Evolutionary conservation across 306 rosid genomes (phyloP).

Genomic region (Aeschynomene evenia): DNA sequence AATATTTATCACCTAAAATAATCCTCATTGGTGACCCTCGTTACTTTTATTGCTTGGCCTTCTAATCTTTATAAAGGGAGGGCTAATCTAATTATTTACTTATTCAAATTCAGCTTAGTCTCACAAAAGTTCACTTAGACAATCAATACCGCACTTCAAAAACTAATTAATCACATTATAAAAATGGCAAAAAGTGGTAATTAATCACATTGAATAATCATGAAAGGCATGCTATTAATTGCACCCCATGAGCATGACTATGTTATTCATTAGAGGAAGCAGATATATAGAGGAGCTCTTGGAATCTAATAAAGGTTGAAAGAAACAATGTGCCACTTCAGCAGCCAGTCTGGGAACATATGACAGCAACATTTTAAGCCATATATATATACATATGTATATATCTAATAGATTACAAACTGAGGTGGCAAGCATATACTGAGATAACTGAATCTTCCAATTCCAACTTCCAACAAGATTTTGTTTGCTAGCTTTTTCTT

Average conservation of each 20-base stretch:
- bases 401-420: background rate
- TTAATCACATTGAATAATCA: background rate
- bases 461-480: slow-evolving; percentile 1
- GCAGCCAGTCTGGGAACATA: background rate
- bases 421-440: background rate
- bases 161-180: background rate
- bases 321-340: background rate
- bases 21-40: slow-evolving; percentile 13
- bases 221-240: background rate
- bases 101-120: background rate
- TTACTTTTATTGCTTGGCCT: background rate
- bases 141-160: background rate
- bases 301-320: background rate
- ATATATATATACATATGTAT: too few relatives aligned
- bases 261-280: background rate
- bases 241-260: background rate
- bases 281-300: background rate
- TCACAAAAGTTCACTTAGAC: background rate
- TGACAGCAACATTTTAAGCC: background rate
- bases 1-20: too few relatives aligned
- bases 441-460: background rate
- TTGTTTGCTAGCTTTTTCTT: background rate
- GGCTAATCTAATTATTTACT: background rate
- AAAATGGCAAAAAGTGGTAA: too few relatives aligned
- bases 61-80: background rate